These are phyloP conservation scores for Rhizopus delemar DNA, from an alignment of 371 early-diverging fungal genomes.

Conservation along the genomic window DNA sequence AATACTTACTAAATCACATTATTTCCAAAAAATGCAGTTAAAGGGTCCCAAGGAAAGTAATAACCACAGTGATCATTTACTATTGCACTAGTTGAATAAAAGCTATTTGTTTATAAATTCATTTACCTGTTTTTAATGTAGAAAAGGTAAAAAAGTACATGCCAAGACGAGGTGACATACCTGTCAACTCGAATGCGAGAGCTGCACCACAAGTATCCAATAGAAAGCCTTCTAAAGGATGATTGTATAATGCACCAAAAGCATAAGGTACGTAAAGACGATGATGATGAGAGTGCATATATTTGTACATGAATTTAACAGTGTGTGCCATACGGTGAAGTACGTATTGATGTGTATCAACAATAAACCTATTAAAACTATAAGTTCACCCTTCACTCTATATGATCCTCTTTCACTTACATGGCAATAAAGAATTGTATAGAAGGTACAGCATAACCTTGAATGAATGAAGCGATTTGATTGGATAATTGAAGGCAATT, in stretches of 20 bases:
- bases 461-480: slow-evolving; percentile 10
- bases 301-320: slow-evolving; percentile 63
- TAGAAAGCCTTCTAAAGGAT: slow-evolving; percentile 73
- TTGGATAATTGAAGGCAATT: background rate
- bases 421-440: slow-evolving; percentile 28
- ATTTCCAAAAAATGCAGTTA: slow-evolving; percentile 59
- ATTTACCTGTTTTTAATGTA: slow-evolving; percentile 67
- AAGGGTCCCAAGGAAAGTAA: slow-evolving; percentile 70
- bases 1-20: slow-evolving; percentile 66
- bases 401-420: slow-evolving; percentile 14
- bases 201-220: slow-evolving; percentile 74
- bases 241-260: slow-evolving; percentile 78
- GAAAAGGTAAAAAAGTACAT: slow-evolving; percentile 69
- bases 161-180: slow-evolving; percentile 70
- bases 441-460: slow-evolving; percentile 19
- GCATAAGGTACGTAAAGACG: slow-evolving; percentile 73
- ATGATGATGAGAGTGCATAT: slow-evolving; percentile 75
- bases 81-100: background rate
- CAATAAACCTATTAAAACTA: slow-evolving; percentile 38
- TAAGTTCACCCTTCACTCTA: background rate
- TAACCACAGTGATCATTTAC: slow-evolving; percentile 80
- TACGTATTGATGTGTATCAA: slow-evolving; percentile 71
- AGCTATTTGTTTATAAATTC: background rate
- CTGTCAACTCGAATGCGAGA: slow-evolving; percentile 63
- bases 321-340: slow-evolving; percentile 71